Evolutionary conservation across 176 grass and related monocot genomes (phyloP), one percentile per base, ranked within the genome.

Genomic region (Hordeum marinum): DNA sequence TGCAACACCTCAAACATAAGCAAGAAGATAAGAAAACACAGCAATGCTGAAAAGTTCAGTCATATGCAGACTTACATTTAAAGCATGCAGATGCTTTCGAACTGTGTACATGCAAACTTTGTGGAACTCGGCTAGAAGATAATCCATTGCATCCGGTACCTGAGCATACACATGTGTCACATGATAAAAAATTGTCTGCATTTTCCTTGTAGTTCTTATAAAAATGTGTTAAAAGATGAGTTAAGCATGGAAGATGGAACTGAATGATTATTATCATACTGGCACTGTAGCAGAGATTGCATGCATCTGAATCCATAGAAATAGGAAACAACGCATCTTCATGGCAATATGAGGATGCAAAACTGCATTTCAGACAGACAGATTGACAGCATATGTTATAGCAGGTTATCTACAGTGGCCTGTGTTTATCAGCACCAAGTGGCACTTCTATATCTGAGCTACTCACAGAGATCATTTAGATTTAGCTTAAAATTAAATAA

Each of bases 21-120:
- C n/a, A 31, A 72, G 21, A 68, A 86, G 32, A 86, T 13, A 78
- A 70, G 74, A 39, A 27, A 45, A 24, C 50, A 6, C 25, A 65
- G 77, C 63, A 40, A 27, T 29, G 85, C 85, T 54, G 32, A 18
- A 17, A 9, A 75, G 34, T 77, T 58, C 61, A 83, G 37, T 52
- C 57, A 20, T 14, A 20, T 46, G 7, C 23, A 75, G 76, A 86
- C 93, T 96, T 96, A 98, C 96, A 82, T 92, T 92, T 76, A 92
- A 92, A 82, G 91, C 89, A 80, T 90, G 91, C 70, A 98, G 82
- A 91, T 98, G 89, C 79, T 98, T 98, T 31, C 93, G 93, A 82
- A 98, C 88, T 4, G 91, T 98, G 81, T 94, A 98, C 54, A 95
- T 91, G 75, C 96, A 98, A 90, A 84, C 89, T 94, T 84, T 98